A percentile compares a stretch with the other conserved stretches of the same genome.
These are phyloP conservation scores for Naumovozyma dairenensis DNA, from an alignment of 805 yeast genomes.

Conservation along the genomic window DNA sequence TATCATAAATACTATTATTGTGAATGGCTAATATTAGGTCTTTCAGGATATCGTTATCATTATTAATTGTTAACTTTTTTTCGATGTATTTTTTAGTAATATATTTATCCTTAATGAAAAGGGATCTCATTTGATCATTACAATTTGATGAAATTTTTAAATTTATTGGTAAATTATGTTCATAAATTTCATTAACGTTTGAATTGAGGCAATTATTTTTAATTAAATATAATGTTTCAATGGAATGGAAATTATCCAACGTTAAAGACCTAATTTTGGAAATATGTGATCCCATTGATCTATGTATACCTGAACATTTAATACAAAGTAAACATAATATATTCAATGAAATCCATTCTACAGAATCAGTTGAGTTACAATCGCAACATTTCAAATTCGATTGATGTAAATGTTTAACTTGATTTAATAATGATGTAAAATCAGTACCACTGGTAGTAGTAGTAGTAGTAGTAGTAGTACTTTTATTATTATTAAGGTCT, in stretches of 20 bases:
- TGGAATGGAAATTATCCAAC: slow-evolving; percentile 50
- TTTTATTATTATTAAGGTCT: no score
- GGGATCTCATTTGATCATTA: slow-evolving; percentile 39
- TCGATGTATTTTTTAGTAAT: slow-evolving; percentile 39
- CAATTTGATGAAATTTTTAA: slow-evolving; percentile 29
- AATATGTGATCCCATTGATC: slow-evolving; percentile 75
- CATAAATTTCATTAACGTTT: slow-evolving; percentile 51
- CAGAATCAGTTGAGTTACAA: slow-evolving; percentile 51
- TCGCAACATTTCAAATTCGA: slow-evolving; percentile 68
- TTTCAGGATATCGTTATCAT: slow-evolving; percentile 22
- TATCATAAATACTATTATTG: slow-evolving; percentile 31
- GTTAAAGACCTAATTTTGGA: slow-evolving; percentile 70
- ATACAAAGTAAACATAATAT: slow-evolving; percentile 65
- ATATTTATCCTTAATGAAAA: slow-evolving; percentile 62
- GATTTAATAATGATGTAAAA: slow-evolving; percentile 3
- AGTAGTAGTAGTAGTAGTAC: no score
- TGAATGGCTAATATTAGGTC: slow-evolving; percentile 44
- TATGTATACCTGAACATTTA: slow-evolving; percentile 80
- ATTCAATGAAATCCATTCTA: slow-evolving; percentile 84
- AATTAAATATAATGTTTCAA: slow-evolving; percentile 50
- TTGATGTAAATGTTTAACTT: slow-evolving; percentile 31
- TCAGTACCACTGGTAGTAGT: background rate
- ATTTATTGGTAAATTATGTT: slow-evolving; percentile 27
- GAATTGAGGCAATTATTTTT: slow-evolving; percentile 45
- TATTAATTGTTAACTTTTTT: slow-evolving; percentile 8